Evolutionary conservation across 768 basidiomycete species (phyloP), one percentile per base, ranked within the genome.

Genomic region (Cystobasidium tubakii): DNA sequence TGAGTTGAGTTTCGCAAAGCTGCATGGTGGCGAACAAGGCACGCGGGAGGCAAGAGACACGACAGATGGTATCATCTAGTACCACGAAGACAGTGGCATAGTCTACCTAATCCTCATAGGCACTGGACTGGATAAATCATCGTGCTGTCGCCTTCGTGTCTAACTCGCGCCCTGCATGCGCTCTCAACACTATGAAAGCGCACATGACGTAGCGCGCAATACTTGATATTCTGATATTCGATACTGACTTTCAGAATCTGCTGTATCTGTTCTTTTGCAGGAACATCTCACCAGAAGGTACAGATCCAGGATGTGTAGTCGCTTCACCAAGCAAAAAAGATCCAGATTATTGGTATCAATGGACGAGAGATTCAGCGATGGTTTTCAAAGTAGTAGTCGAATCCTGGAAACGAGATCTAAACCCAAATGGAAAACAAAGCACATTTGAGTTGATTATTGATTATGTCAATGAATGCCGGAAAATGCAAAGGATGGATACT

Each of bases 281-380:
- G 13, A 79, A 79, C 43, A 72, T 79, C 1, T 65, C 75, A 43
- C 78, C 77, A 0, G 55, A 39, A 0, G 78, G 77, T 2, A 75
- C 76, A 1, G 31, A n/a, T 7, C 73, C 74, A 0, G 78, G 78
- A 1, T 75, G 73, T 10, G 73, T 79, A 23, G 78, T 79, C 27
- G 78, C 78, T 1, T 62, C 54, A 0, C 78, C 78, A 13, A 46
- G 34, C 7, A 75, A 72, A 60, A 73, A 72, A 21, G 60, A 76
- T 17, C 78, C 78, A 9, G 72, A 79, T 44, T 79, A 79, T 66
- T 76, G 73, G 74, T 77, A 79, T 65, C 71, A 77, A 54, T 79
- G 78, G 78, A 77, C 78, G 0, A 57, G 78, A 31, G 78, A 79
- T 69, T 65, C 64, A 0, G 78, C 78, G 15, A 39, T 79, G 50